phyloP scores from a whole-genome alignment of 148 eudicot species.

The Chenopodium berlandieri region DNA sequence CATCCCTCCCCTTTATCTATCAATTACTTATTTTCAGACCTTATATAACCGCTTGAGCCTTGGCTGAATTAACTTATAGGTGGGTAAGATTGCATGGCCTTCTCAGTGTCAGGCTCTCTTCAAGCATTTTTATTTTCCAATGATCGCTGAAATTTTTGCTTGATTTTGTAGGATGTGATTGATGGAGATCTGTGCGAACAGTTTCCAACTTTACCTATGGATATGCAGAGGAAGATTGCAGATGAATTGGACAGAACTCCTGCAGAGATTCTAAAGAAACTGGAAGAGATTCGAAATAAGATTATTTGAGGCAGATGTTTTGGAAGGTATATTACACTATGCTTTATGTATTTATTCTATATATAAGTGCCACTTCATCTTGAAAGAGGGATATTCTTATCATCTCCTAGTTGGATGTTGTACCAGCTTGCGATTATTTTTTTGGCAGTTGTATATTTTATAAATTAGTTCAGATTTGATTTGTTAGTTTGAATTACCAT shows the following conservation, averaged over 20 bases:
- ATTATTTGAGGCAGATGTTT: constrained; percentile 49
- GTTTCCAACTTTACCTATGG: constrained; percentile 87
- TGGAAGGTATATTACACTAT: constrained; percentile 4
- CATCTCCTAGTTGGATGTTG: not conserved
- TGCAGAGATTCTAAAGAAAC: constrained; percentile 89
- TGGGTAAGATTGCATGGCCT: not conserved
- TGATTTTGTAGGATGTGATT: constrained; percentile 79
- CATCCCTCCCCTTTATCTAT: not conserved
- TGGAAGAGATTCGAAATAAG: constrained; percentile 92
- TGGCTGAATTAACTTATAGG: not conserved
- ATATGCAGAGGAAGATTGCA: constrained; percentile 93
- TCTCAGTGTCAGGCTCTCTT: not conserved
- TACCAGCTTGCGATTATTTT: not conserved
- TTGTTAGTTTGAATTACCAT: too few relatives aligned
- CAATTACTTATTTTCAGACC: not conserved
- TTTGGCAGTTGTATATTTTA: not conserved
- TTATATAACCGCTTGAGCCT: not conserved
- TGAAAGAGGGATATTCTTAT: not conserved
- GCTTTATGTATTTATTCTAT: not conserved
- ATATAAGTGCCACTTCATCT: not conserved
- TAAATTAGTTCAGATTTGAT: too few relatives aligned
- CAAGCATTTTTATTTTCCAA: not conserved
- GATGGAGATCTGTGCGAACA: constrained; percentile 98
- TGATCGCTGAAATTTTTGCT: not conserved
- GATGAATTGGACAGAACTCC: constrained; percentile 97